A percentile compares a stretch with the other conserved stretches of the same genome.
These are phyloP conservation scores for Neurospora hispaniola DNA, from an alignment of 495 filamentous ascomycete species.

Conservation along the genomic window DNA sequence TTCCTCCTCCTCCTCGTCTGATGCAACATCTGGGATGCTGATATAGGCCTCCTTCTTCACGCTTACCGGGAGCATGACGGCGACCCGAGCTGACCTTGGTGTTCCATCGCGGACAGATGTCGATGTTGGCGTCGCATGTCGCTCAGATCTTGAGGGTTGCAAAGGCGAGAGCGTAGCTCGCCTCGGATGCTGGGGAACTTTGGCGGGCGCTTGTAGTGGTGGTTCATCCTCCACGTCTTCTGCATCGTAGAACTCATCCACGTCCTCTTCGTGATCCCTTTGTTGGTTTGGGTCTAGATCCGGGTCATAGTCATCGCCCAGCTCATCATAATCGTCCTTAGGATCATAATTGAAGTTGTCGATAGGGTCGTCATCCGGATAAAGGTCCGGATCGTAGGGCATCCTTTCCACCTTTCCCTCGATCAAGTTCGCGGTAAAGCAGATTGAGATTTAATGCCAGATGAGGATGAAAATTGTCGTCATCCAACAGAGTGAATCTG, in stretches of 20 bases:
- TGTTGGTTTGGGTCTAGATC: not conserved
- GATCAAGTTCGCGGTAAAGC: not conserved
- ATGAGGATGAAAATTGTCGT: not conserved
- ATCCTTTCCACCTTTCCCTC: not conserved
- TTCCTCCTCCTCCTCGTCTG: not conserved
- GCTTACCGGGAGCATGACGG: conserved; percentile 3
- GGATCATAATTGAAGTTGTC: not conserved
- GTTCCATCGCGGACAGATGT: not conserved
- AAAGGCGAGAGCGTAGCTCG: not conserved
- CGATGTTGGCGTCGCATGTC: not conserved
- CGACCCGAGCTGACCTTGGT: conserved; percentile 2
- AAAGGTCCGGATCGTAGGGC: conserved; percentile 12
- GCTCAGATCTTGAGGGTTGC: not conserved
- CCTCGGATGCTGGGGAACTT: not conserved
- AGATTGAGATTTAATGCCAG: not conserved
- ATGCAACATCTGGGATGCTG: not conserved
- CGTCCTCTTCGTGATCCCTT: not conserved
- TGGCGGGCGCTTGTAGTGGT: not conserved
- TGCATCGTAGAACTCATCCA: not conserved
- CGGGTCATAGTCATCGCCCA: not conserved
- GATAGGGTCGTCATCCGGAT: not conserved
- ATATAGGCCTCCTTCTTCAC: not conserved
- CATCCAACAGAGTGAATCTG: not conserved
- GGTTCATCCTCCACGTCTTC: not conserved
- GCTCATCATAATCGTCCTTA: not conserved